Evolutionary conservation across 1,139 yeast genomes (phyloP), one percentile per base, ranked within the genome.

Genomic region (Blastobotrys malaysiensis): DNA sequence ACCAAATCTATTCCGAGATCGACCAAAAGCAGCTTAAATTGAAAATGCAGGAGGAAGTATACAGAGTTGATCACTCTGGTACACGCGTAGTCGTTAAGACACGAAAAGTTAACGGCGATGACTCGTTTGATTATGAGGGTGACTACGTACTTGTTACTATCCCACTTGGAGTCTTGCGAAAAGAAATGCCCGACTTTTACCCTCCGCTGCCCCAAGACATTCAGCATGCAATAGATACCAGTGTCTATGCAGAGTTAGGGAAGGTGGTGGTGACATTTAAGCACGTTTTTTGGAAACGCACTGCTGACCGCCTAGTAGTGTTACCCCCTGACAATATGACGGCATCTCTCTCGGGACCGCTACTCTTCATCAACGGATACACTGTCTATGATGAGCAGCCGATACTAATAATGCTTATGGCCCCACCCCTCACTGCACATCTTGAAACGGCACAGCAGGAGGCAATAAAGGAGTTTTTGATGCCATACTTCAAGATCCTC

Each of bases 191-290:
- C 24, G 44, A 57, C 14, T 59, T 60, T 49, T 64, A 62, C 1
- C 93, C 95, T 0, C 67, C 73, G 1, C 71, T 88, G 20, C 90
- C 93, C 0, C 9, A 48, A 1, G 59, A 64, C 0, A 72, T 88
- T 16, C 58, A 61, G 1, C 71, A 71, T 0, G 76, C 88, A 0
- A 67, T 87, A 7, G 59, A 70, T 0, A 73, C 71, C 3, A 75
- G 85, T 57, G 84, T 83, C 61, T 84, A 82, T 67, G 91, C 89
- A 0, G 80, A 87, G 0, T 70, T 89, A 51, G 96, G 96, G 0
- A 89, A 89, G 68, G 84, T 87, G 5, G 73, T 86, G 0, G 77
- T 89, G 60, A 95, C 86, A 65, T 89, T 88, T 65, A 83, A 80
- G 11, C 57, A 68, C 1, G 72, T 79, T 1, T 86, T 87, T 77